Conservation (phyloP, 176 grass and related monocot species). For the Eragrostis nindensis region DNA sequence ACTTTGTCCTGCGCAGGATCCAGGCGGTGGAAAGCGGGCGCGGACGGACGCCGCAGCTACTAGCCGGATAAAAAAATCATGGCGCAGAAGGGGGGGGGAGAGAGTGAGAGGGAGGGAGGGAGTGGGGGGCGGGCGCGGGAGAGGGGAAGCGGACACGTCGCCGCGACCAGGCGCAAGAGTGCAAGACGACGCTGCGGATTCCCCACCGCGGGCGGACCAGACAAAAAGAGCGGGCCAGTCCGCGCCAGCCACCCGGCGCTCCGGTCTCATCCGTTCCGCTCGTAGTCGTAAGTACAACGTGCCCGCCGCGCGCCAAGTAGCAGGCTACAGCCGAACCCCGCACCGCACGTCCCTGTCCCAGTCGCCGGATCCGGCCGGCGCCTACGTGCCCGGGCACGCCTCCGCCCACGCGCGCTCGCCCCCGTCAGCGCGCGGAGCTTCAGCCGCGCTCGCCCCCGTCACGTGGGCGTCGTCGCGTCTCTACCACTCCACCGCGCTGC, state of each 20-base stretch:
- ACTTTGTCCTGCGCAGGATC: slow-evolving; percentile 29
- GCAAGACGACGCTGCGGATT: slow-evolving; percentile 44
- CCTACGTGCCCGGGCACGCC: not conserved
- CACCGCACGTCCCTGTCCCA: not conserved
- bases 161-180: slow-evolving; percentile 38
- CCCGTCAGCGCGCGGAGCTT: no score
- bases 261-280: not conserved
- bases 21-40: not conserved
- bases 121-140: no score
- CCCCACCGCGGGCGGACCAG: slow-evolving; percentile 54
- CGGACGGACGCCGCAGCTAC: not conserved
- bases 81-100: not conserved
- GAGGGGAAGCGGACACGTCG: slow-evolving; percentile 37
- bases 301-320: slow-evolving; percentile 21
- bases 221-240: slow-evolving; percentile 1
- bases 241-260: not conserved
- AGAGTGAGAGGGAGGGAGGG: not conserved
- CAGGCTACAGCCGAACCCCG: not conserved
- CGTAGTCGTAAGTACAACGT: not conserved
- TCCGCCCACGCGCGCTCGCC: not conserved
- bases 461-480: not conserved
- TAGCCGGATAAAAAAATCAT: not conserved
- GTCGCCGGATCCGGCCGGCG: not conserved
- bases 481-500: no score
- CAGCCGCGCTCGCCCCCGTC: not conserved